A percentile compares a stretch with the other conserved stretches of the same genome.
Conservation (phyloP, 805 yeast species). For the Candida saitoana region DNA sequence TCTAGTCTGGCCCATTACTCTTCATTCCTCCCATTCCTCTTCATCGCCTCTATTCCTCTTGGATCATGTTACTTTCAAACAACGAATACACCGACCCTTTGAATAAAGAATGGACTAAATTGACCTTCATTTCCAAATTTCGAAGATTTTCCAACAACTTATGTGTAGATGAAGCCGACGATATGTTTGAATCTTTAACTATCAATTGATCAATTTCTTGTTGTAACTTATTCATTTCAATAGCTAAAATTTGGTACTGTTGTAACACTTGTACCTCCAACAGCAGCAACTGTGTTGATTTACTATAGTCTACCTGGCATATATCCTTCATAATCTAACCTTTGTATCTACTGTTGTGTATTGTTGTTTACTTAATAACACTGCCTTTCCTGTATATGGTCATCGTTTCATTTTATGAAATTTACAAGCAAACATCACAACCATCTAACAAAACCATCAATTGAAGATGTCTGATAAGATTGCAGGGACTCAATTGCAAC, state of each 20-base stretch:
- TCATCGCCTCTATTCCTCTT: background rate
- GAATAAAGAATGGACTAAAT: slow-evolving; percentile 60
- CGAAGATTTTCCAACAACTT: slow-evolving; percentile 47
- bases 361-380: too few species aligned
- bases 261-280: slow-evolving; percentile 32
- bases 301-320: background rate
- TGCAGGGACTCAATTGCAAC: background rate
- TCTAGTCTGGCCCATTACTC: too few species aligned
- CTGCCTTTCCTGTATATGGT: too few species aligned
- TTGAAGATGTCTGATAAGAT: background rate
- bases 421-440: too few species aligned
- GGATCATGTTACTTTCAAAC: slow-evolving; percentile 19
- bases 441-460: too few species aligned
- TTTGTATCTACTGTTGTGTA: too few species aligned
- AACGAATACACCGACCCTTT: slow-evolving; percentile 69
- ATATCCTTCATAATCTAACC: slow-evolving; percentile 5
- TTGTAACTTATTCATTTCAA: slow-evolving; percentile 28
- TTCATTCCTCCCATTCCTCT: too few species aligned
- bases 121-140: slow-evolving; percentile 58
- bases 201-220: slow-evolving; percentile 30
- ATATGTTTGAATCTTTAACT: slow-evolving; percentile 6
- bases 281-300: slow-evolving; percentile 17
- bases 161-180: slow-evolving; percentile 22
- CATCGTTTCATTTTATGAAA: too few species aligned
- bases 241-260: slow-evolving; percentile 36